Conservation (phyloP, 768 basidiomycete genomes). For the Leccinum aurantiacum region DNA sequence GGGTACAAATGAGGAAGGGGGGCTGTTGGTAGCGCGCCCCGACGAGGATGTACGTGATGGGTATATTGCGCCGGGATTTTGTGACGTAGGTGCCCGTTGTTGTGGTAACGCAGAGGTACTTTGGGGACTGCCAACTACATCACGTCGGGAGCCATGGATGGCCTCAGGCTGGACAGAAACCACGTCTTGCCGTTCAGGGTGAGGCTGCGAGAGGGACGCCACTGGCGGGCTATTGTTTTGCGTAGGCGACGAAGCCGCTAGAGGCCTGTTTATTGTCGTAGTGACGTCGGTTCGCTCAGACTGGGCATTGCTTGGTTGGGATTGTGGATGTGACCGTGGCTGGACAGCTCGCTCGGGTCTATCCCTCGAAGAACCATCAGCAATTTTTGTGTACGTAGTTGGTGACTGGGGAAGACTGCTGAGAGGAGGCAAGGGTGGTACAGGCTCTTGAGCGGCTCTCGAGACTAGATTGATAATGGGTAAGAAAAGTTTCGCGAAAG, state of each 20-base stretch:
- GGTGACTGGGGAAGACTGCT: constrained; percentile 33
- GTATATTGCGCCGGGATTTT: constrained; percentile 19
- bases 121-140: constrained; percentile 3
- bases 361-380: constrained; percentile 8
- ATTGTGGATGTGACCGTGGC: constrained; percentile 14
- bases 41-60: constrained; percentile 28
- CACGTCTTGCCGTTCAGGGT: constrained; percentile 5
- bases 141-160: constrained; percentile 5
- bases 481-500: constrained; percentile 6
- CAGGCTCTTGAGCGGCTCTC: constrained; percentile 58
- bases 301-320: constrained; percentile 1
- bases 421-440: constrained; percentile 64
- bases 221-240: constrained; percentile 7
- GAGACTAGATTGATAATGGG: constrained; percentile 41
- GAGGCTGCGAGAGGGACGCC: constrained; percentile 6
- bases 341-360: constrained; percentile 25
- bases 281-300: not conserved
- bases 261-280: not conserved
- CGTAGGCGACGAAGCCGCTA: not conserved
- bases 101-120: constrained; percentile 6
- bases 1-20: constrained; percentile 38
- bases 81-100: constrained; percentile 21
- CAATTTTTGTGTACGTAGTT: constrained; percentile 1
- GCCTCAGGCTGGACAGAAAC: constrained; percentile 2
- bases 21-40: constrained; percentile 11